Base-by-base conservation (phyloP, 2,329 filamentous ascomycete species). In the Parastagonospora nodorum region DNA sequence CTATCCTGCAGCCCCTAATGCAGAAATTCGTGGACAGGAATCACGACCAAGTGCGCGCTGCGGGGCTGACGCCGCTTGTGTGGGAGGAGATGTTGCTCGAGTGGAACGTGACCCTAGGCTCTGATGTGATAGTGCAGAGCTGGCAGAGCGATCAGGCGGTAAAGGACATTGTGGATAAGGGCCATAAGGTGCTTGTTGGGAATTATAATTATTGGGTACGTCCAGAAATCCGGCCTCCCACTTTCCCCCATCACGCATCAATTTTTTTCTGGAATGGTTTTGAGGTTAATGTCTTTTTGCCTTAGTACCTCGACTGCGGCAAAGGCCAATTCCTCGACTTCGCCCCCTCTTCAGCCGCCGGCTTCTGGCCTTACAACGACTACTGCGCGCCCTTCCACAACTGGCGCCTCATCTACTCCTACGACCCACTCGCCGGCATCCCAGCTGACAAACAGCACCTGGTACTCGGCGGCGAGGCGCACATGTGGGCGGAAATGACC, bases 41-140 rank as follows among this genome's bases (percentile, higher is more conserved):
- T 63, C 88, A 92, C 71, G 78, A 74, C 28, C 83, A 86, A 39
- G 79, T 94, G 35, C 78, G 84, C 39, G 75, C 80, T 37, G 79
- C 82, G 5, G 87, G 87, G 4, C 75, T 96, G 44, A 83, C 81
- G 5, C 90, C 91, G 0, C 77, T 96, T 16, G 89, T 92, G 1
- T 96, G 92, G 92, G 90, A 96, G 72, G 92, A 96, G 73, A 91
- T 94, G 80, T 78, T 90, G 1, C 77, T 89, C 8, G 80, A 86
- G 19, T 96, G 90, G 88, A 89, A 92, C 67, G 76, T 94, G 39
- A 88, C 83, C 0, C 76, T 96, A 5, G 85, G 85, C 2, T 72
- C 81, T 11, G 86, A 92, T 63, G 86, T 89, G 0, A 80, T 95
- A 10, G 82, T 96, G 5, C 92, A 96, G 75, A 83, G 86, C 2